These are phyloP conservation scores for Zizania latifolia DNA, from an alignment of 176 grass and related monocot species.

Conservation along the genomic window DNA sequence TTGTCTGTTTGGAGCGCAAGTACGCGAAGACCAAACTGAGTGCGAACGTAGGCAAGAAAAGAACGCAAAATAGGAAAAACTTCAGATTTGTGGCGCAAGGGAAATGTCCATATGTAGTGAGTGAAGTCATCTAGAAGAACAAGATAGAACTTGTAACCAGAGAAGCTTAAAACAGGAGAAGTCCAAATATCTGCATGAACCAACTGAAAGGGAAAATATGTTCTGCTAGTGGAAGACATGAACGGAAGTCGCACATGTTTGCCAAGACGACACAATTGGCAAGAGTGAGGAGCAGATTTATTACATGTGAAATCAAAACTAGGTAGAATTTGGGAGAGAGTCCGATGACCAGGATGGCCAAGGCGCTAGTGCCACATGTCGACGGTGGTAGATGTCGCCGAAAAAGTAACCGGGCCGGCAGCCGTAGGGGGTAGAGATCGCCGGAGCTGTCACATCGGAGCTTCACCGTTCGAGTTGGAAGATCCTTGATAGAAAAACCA, in stretches of 20 bases:
- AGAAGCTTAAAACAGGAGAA: too few species aligned
- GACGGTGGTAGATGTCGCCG: too few species aligned
- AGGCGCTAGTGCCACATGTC: not conserved
- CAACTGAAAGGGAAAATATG: too few species aligned
- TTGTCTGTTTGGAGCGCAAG: not conserved
- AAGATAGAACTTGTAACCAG: too few species aligned
- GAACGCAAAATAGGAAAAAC: not conserved
- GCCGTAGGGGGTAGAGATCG: not conserved
- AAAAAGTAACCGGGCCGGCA: not conserved
- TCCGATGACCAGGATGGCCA: not conserved
- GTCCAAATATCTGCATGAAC: too few species aligned
- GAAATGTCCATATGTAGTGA: not conserved
- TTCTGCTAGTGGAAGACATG: too few species aligned
- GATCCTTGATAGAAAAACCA: not conserved
- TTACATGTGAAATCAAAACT: not conserved
- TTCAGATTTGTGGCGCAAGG: not conserved
- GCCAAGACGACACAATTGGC: too few species aligned
- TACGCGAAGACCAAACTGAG: not conserved
- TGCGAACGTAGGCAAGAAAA: not conserved
- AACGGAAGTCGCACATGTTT: too few species aligned
- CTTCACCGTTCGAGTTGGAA: not conserved
- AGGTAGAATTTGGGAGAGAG: rapidly evolving
- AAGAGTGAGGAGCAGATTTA: not conserved
- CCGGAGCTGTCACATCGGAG: not conserved
- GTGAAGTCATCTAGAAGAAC: too few species aligned